Base-by-base conservation (phyloP, 345 rosid genomes). In the Linum lewisii region DNA sequence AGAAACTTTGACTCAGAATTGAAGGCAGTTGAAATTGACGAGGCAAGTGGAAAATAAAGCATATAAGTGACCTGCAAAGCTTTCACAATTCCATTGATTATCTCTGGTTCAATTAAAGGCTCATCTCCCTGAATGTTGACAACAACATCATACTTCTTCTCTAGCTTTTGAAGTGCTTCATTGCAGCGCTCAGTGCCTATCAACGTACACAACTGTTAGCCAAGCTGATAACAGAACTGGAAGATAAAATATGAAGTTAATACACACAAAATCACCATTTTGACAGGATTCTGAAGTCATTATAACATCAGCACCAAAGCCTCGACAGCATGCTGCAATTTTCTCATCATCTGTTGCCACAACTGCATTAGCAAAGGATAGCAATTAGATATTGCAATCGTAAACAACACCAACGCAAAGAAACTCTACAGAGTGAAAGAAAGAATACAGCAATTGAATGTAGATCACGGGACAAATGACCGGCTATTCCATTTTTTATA, bases 101-200 rank as follows among this genome's bases (percentile, higher is more conserved):
- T 89, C 76, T 89, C 99, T 20, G 97, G 99, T 61, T 93, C 96
- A 58, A 85, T 84, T 38, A 89, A 95, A 60, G 95, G 97, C 74
- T 93, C 99, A 61, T 89, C 99, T 1, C 97, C 97, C 71, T 93
- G 96, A 73, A 93, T 93, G 65, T 93, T 89, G 61, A 93, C 96
- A 42, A 87, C 96, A 42, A 89, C 80, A 52, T 93, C 97, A 67
- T 85, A 89, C 75, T 82, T 85, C 72, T 89, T 89, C 66, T 74
- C 90, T 24, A 93, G 72, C 81, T 89, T 87, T 65, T 81, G 80
- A 51, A 90, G 81, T 7, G 96, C 96, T 73, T 93, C 99, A n/a
- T 78, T 80, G 75, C 97, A 87, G 50, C 95, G 74, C 59, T 93
- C 97, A 22, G 95, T 79, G 60, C 99, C 97, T 89, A 68, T 8